Evolutionary conservation across 257 asterid species (phyloP).

Genomic region (Solanum rostratum): DNA sequence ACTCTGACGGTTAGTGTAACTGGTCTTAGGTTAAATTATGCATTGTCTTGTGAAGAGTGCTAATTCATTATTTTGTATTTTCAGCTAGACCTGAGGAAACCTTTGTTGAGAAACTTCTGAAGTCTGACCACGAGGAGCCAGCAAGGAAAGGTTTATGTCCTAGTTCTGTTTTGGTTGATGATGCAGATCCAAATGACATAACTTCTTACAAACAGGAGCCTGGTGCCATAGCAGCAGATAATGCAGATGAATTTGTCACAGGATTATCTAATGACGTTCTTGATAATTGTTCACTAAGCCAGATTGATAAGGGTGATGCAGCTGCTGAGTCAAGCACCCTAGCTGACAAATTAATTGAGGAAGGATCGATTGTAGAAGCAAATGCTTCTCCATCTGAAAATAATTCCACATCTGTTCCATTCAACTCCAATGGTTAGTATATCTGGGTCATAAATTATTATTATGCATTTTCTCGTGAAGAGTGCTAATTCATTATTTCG

Average conservation of each 20-base stretch:
- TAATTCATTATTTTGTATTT: not conserved
- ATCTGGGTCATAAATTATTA: not conserved
- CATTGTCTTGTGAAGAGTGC: not conserved
- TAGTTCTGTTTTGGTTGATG: not conserved
- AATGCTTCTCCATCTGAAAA: conserved; percentile 8
- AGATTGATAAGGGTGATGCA: not conserved
- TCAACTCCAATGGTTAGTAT: conserved; percentile 15
- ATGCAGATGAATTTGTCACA: not conserved
- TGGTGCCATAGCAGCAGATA: not conserved
- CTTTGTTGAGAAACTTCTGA: not conserved
- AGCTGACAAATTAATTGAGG: not conserved
- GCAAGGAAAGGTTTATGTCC: not conserved
- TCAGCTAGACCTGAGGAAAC: not conserved
- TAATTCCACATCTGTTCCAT: not conserved
- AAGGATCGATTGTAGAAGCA: conserved; percentile 11
- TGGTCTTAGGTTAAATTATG: not conserved
- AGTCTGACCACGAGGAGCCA: not conserved
- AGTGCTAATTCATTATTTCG: not conserved
- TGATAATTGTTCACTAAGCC: not conserved
- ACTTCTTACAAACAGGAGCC: not conserved
- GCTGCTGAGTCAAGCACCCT: not conserved
- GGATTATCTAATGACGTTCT: not conserved
- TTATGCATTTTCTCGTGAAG: not conserved
- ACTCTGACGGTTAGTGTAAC: conserved; percentile 16
- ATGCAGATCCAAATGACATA: not conserved